Evolutionary conservation across 139 green algal genomes (phyloP).

Genomic region (Eudorina sp.): DNA sequence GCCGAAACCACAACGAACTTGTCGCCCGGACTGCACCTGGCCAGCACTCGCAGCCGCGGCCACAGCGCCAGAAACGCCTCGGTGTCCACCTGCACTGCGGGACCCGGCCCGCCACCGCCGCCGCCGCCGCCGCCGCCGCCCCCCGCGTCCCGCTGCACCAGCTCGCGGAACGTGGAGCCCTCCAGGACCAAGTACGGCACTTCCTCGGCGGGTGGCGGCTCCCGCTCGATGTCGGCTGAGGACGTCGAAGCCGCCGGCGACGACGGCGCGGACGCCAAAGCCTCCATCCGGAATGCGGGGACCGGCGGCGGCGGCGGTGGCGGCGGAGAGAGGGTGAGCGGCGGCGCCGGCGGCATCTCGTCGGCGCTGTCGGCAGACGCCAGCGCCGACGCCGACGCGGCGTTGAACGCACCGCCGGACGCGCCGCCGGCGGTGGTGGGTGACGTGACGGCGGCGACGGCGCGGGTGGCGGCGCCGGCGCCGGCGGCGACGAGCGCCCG

Average conservation of each 20-base stretch:
- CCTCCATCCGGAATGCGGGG: too few species aligned
- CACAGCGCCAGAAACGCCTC: constrained; percentile 66
- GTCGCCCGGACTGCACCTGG: constrained; percentile 90
- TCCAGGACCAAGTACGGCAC: constrained; percentile 34
- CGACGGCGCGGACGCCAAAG: too few species aligned
- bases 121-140: background rate
- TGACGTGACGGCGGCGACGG: background rate
- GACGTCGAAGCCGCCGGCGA: too few species aligned
- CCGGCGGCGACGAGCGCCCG: background rate
- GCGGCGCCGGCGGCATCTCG: too few species aligned
- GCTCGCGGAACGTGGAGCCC: constrained; percentile 71
- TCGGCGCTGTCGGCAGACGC: background rate
- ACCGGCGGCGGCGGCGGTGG: too few species aligned
- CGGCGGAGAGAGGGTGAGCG: too few species aligned
- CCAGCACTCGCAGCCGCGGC: constrained; percentile 88
- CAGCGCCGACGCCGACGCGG: background rate
- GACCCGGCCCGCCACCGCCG: background rate
- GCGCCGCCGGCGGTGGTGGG: too few species aligned
- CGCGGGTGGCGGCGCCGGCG: background rate
- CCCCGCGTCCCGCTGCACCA: constrained; percentile 52
- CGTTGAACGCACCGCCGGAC: too few species aligned
- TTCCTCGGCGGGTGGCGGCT: background rate
- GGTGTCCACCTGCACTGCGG: background rate
- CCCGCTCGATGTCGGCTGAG: background rate
- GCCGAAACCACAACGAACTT: constrained; percentile 90